Conservation (phyloP, 352 stramenopile genomes). For the Phytophthora litchii region DNA sequence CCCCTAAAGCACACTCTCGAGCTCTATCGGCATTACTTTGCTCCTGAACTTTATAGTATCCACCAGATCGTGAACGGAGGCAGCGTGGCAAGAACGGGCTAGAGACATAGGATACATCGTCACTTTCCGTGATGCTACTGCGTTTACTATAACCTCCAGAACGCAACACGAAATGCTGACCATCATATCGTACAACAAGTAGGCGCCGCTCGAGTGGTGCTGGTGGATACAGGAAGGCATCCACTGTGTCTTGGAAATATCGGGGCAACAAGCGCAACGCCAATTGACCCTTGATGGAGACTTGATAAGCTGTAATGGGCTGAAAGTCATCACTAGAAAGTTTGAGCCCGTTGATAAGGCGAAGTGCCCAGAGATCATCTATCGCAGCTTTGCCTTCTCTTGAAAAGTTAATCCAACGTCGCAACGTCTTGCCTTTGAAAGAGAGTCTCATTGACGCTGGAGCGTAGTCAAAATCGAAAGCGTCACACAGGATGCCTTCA, state of each 20-base stretch:
- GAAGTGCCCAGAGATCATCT: slow-evolving; percentile 93
- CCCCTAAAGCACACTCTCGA: slow-evolving; percentile 81
- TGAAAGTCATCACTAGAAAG: slow-evolving; percentile 94
- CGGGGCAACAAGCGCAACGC: slow-evolving; percentile 86
- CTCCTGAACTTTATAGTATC: slow-evolving; percentile 79
- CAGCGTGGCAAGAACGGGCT: slow-evolving; percentile 97
- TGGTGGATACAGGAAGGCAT: slow-evolving; percentile 68
- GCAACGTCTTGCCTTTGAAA: slow-evolving; percentile 85
- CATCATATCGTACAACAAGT: slow-evolving; percentile 62
- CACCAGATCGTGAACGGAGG: slow-evolving; percentile 85
- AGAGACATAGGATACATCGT: slow-evolving; percentile 98
- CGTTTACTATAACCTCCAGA: slow-evolving; percentile 87
- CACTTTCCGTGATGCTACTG: slow-evolving; percentile 95
- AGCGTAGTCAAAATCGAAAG: slow-evolving; percentile 97
- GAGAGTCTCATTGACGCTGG: slow-evolving; percentile 94
- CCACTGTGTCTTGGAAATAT: slow-evolving; percentile 70
- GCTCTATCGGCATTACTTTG: slow-evolving; percentile 93
- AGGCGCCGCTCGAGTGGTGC: slow-evolving; percentile 49
- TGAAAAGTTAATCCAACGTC: slow-evolving; percentile 93
- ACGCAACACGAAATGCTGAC: slow-evolving; percentile 77
- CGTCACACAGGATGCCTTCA: slow-evolving; percentile 94
- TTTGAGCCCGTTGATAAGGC: slow-evolving; percentile 94
- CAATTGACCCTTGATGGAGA: slow-evolving; percentile 89
- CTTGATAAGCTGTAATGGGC: slow-evolving; percentile 96
- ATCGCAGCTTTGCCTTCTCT: slow-evolving; percentile 95